A percentile compares a stretch with the other conserved stretches of the same genome.
phyloP scores from a whole-genome alignment of 1,139 yeast species.

The Scheffersomyces segobiensis region DNA sequence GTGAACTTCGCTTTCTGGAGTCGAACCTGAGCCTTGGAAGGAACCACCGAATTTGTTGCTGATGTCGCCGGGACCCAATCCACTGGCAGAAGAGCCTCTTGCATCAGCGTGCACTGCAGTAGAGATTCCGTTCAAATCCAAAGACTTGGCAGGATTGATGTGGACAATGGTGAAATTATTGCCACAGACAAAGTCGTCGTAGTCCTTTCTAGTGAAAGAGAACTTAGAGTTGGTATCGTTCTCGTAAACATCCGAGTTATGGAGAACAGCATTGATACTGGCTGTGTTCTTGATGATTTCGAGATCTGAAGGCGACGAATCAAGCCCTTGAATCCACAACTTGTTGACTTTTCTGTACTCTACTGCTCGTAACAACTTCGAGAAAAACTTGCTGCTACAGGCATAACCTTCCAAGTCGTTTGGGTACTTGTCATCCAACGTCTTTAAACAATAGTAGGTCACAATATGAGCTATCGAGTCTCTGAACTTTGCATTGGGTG shows the following conservation, averaged over 20 bases:
- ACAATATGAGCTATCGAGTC: constrained; percentile 40
- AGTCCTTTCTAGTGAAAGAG: constrained; percentile 16
- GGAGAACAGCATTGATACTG: not conserved
- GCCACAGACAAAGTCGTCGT: constrained; percentile 34
- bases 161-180: constrained; percentile 32
- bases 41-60: not conserved
- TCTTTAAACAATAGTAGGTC: constrained; percentile 25
- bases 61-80: not conserved
- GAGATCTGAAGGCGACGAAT: constrained; percentile 18
- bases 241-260: not conserved
- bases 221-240: not conserved
- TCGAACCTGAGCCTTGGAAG: not conserved
- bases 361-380: constrained; percentile 27
- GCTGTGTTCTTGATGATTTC: constrained; percentile 8
- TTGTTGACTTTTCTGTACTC: constrained; percentile 25
- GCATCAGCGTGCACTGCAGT: constrained; percentile 1
- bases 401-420: constrained; percentile 27
- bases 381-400: constrained; percentile 23
- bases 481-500: constrained; percentile 17
- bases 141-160: constrained; percentile 35
- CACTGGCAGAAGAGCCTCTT: constrained; percentile 5
- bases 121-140: constrained; percentile 15
- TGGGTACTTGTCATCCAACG: constrained; percentile 32
- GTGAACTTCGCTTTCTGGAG: not conserved
- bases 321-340: constrained; percentile 33